Base-by-base conservation (phyloP, 2,329 filamentous ascomycete species). In the Alternaria arbusti region DNA sequence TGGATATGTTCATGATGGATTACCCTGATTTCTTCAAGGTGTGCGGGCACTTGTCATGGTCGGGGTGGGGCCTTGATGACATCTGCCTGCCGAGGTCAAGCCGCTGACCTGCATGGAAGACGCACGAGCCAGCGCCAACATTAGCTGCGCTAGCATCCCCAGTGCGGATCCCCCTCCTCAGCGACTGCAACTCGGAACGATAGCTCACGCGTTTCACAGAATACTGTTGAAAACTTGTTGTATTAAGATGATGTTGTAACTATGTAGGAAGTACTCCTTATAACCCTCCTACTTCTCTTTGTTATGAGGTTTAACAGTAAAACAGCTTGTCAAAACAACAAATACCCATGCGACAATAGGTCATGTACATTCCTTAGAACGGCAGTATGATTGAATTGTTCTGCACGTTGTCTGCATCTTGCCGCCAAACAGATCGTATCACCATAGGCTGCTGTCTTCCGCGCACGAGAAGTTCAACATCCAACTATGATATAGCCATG, bases 61-160 rank as follows among this genome's bases (percentile, higher is more conserved):
- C 32, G 50, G 20, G 28, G 61, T 25, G 51, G 51, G 57, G 51
- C 25, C 47, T 44, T 56, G 51, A 60, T 63, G 61, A 60, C 57
- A 63, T 52, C 25, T 68, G 45, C 58, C 60, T 68, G 58, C 61
- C 61, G 57, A 54, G 54, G 51, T 54, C 47, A 62, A 54, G 55
- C 59, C 57, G 54, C 64, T 66, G 64, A 65, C 67, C 61, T 65
- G 64, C 64, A 65, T 63, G 51, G 51, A 46, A 44, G 4, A 36
- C 32, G 56, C 60, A 58, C 61, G 54, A 59, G 54, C 59, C 54
- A 59, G 46, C 45, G 56, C 56, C 46, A 66, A 60, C 28, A 59
- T 61, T 54, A 63, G 57, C 63, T 59, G 50, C 56, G 50, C 56
- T 63, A 63, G 40, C 45, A 49, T 57, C 32, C 60, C 60, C 50